Evolutionary conservation across 2,329 filamentous ascomycete genomes (phyloP), one percentile per base, ranked within the genome.

Genomic region (Pseudopyricularia javanii): DNA sequence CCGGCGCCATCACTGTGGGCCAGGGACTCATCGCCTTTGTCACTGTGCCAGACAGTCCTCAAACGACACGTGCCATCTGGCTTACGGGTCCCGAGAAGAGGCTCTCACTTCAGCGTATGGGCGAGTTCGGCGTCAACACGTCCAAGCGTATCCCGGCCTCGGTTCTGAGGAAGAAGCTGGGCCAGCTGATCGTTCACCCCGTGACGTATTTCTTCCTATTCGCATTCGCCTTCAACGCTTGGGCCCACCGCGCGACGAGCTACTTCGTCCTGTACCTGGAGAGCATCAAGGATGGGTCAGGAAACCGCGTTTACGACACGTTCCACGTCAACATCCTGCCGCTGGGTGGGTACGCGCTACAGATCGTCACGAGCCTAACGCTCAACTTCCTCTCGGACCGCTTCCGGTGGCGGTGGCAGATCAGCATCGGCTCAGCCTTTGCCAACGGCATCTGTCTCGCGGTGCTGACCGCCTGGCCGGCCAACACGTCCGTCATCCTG

Each of bases 1-100:
- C 48, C 7, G 52, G 52, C 37, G 32, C 37, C 37, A 32, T 50
- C 22, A 54, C 52, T 17, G 30, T 54, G 35, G 37, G 26, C 15
- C 64, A 74, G 54, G 72, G 70, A 6, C 53, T 70, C 14, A 54
- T 66, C 7, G 68, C 68, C 1, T 64, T 69, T 51, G 63, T 74
- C 48, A 60, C 69, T 1, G 68, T 75, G 6, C 62, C 62, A 1
- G 61, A 63, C 51, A 56, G 57, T 14, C 61, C 61, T 11, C 34
- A 50, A 22, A 59, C 57, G n/a, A 62, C 61, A 5, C 53, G 59
- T 24, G 61, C 60, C 7, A 14, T 59, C 3, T 61, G 56, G 49
- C 53, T 61, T 4, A 56, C 50, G 17, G 32, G 40, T 14, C 43
- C 54, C 4, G 60, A 61, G 37, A 55, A 53, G 6, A 32, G 52